Evolutionary conservation across 2,329 filamentous ascomycete genomes (phyloP).

Genomic region (Claviceps humidiphila): DNA sequence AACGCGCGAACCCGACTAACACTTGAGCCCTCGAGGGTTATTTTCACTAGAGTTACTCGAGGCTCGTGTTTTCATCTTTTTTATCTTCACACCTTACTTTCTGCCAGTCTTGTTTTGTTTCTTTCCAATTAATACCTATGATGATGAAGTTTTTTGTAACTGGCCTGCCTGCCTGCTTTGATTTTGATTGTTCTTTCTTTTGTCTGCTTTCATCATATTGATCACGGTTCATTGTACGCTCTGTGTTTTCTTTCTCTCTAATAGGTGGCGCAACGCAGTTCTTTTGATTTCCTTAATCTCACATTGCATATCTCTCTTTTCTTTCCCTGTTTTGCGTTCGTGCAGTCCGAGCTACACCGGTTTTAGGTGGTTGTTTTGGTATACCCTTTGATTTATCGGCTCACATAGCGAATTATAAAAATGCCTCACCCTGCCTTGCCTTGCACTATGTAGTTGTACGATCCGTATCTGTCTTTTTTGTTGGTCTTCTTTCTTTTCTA

Average conservation of each 20-base stretch:
- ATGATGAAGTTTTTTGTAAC: not conserved
- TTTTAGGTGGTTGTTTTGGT: constrained; percentile 10
- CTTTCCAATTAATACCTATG: constrained; percentile 1
- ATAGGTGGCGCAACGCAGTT: not conserved
- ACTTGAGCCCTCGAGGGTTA: not conserved
- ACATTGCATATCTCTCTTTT: not conserved
- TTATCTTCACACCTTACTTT: not conserved
- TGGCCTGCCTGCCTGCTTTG: not conserved
- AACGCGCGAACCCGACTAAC: constrained; percentile 4
- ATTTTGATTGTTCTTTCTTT: not conserved
- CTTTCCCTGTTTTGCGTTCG: not conserved
- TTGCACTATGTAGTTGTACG: not conserved
- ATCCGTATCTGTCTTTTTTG: not conserved
- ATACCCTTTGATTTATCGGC: constrained; percentile 13
- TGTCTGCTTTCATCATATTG: not conserved
- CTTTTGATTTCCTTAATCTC: not conserved
- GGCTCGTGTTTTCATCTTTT: not conserved
- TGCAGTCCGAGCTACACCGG: not conserved
- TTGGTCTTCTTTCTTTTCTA: not conserved
- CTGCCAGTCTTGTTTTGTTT: constrained; percentile 2
- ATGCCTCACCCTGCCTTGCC: not conserved
- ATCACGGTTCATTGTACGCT: not conserved
- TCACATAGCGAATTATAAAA: constrained; percentile 1
- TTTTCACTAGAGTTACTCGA: not conserved
- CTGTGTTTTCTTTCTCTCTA: not conserved